These are phyloP conservation scores for Phyllosticta citribraziliensis DNA, from an alignment of 2,329 filamentous ascomycete species.

Conservation along the genomic window DNA sequence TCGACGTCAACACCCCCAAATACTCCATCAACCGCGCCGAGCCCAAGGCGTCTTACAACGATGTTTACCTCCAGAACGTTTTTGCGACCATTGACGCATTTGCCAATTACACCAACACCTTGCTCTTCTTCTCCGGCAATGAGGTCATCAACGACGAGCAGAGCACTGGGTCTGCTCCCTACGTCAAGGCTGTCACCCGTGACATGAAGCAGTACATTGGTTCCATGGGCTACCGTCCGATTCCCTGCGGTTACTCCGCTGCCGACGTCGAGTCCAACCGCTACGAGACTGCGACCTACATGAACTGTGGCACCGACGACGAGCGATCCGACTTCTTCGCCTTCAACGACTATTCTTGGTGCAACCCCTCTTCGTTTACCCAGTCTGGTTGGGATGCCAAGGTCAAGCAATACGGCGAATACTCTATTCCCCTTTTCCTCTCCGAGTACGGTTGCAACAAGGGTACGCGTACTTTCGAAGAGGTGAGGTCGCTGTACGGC, in stretches of 20 bases:
- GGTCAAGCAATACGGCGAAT: constrained; percentile 26
- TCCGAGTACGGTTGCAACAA: constrained; percentile 90
- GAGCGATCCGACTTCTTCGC: constrained; percentile 81
- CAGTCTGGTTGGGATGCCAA: constrained; percentile 63
- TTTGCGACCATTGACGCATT: constrained; percentile 77
- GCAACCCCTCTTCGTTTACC: constrained; percentile 47
- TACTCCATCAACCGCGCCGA: constrained; percentile 77
- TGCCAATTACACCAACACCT: constrained; percentile 71
- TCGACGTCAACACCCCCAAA: constrained; percentile 83
- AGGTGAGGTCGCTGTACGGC: constrained; percentile 71
- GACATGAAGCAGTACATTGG: constrained; percentile 75
- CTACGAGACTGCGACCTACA: constrained; percentile 76
- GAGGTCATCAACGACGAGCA: constrained; percentile 62
- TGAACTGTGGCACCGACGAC: constrained; percentile 84
- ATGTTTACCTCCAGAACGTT: constrained; percentile 71
- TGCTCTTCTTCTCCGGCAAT: constrained; percentile 75
- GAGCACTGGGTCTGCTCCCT: constrained; percentile 58
- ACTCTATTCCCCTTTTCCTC: constrained; percentile 56
- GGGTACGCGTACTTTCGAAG: constrained; percentile 71
- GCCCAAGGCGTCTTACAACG: constrained; percentile 74
- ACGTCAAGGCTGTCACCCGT: constrained; percentile 61
- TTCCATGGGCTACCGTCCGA: constrained; percentile 55
- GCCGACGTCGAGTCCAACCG: constrained; percentile 82
- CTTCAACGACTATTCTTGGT: constrained; percentile 83
- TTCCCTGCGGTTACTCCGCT: constrained; percentile 73